These are phyloP conservation scores for Cyamopsis tetragonoloba DNA, from an alignment of 306 rosid species.

Conservation along the genomic window DNA sequence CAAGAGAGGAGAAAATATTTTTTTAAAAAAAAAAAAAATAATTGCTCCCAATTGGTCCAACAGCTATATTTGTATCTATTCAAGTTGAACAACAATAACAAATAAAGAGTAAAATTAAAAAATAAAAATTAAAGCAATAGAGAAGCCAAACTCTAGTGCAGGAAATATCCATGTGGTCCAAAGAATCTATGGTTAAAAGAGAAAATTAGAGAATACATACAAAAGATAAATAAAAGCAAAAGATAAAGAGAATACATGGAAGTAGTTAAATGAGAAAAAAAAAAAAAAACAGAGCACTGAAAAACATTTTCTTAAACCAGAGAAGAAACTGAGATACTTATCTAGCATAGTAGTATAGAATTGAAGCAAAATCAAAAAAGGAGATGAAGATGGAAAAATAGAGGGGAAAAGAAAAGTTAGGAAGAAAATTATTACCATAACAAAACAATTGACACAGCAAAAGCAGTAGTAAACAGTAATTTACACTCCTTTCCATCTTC, in stretches of 20 bases:
- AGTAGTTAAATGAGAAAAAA: conserved; percentile 14
- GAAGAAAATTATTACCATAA: conserved; percentile 61
- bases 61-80: conserved; percentile 7
- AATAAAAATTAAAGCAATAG: not conserved
- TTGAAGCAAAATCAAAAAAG: not conserved
- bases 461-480: conserved; percentile 33
- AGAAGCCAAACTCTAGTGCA: not conserved
- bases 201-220: conserved; percentile 19
- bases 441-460: conserved; percentile 40
- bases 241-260: conserved; percentile 27
- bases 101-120: not conserved
- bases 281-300: conserved; percentile 6
- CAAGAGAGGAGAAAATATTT: not conserved
- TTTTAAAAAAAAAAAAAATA: not conserved
- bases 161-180: conserved; percentile 17
- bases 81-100: not conserved
- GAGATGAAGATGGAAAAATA: not conserved
- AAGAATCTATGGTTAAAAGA: conserved; percentile 26
- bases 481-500: conserved; percentile 33
- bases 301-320: conserved; percentile 21
- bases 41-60: conserved; percentile 7
- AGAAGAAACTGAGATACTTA: conserved; percentile 12
- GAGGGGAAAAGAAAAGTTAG: conserved; percentile 21
- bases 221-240: conserved; percentile 22
- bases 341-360: conserved; percentile 17